Percentiles rank a stretch among this genome's conserved stretches.
phyloP scores from a whole-genome alignment of 306 rosid species.

The Vicia sativa region DNA sequence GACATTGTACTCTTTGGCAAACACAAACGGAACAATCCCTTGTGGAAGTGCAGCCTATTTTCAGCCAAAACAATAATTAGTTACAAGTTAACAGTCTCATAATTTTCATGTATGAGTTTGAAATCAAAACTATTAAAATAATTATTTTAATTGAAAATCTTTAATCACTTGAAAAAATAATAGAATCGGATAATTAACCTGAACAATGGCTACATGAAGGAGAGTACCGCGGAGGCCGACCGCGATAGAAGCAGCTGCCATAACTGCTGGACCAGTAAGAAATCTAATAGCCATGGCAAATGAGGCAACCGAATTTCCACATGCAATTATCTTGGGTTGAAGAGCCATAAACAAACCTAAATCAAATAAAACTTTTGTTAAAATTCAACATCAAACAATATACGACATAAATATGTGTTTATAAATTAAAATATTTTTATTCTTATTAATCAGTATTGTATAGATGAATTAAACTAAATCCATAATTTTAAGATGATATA shows the following conservation, averaged over 20 bases:
- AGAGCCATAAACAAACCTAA: conserved; percentile 92
- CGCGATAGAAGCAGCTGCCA: conserved; percentile 89
- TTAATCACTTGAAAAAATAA: too few species aligned
- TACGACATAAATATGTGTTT: too few species aligned
- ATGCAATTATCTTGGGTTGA: conserved; percentile 94
- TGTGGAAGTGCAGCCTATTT: conserved; percentile 96
- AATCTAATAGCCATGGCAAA: conserved; percentile 93
- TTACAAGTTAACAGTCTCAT: conserved; percentile 10
- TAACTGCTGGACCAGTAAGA: conserved; percentile 90
- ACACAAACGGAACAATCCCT: conserved; percentile 94
- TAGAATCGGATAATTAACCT: conserved; percentile 52
- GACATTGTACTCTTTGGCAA: conserved; percentile 93
- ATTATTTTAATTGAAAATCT: too few species aligned
- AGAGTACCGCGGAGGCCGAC: conserved; percentile 90
- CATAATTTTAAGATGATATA: too few species aligned
- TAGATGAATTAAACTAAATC: too few species aligned
- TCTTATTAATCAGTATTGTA: too few species aligned
- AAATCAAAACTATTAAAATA: too few species aligned
- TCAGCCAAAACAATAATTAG: conserved; percentile 4
- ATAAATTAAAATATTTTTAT: too few species aligned
- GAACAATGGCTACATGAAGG: conserved; percentile 84
- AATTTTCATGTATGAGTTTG: not conserved
- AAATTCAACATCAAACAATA: too few species aligned
- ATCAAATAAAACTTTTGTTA: not conserved
- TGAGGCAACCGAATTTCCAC: conserved; percentile 88